phyloP scores from a whole-genome alignment of 2,329 filamentous ascomycete genomes.

The Pseudonectria buxi region DNA sequence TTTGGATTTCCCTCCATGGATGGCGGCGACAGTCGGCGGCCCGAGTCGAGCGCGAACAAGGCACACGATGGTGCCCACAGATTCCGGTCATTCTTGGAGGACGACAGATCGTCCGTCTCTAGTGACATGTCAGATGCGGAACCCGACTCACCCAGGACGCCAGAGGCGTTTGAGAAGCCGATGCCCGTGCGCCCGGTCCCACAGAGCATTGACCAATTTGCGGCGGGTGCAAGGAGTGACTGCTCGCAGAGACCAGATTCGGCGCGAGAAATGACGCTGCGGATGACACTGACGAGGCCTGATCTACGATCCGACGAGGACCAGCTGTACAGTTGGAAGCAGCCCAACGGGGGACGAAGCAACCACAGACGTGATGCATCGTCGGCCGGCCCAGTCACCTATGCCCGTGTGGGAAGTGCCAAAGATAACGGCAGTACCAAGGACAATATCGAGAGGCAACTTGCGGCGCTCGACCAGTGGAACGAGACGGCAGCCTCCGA shows the following conservation, averaged over 20 bases:
- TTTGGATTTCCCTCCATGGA: conserved; percentile 78
- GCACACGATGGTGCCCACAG: conserved; percentile 38
- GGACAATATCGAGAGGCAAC: conserved; percentile 47
- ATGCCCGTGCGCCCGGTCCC: conserved; percentile 23
- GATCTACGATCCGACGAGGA: conserved; percentile 74
- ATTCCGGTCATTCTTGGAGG: conserved; percentile 50
- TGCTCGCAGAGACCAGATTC: conserved; percentile 47
- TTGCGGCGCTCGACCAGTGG: conserved; percentile 47
- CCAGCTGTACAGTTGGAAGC: conserved; percentile 64
- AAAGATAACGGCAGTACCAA: conserved; percentile 44
- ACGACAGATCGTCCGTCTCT: conserved; percentile 50
- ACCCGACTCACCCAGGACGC: conserved; percentile 53
- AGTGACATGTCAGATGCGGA: conserved; percentile 51
- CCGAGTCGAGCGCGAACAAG: conserved; percentile 21
- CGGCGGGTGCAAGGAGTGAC: conserved; percentile 26
- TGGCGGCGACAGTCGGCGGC: conserved; percentile 22
- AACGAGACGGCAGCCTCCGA: conserved; percentile 31
- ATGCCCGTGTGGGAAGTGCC: conserved; percentile 28
- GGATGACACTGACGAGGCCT: conserved; percentile 88
- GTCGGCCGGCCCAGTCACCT: conserved; percentile 12
- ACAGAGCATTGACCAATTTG: conserved; percentile 20
- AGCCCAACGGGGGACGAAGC: conserved; percentile 33
- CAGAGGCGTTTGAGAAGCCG: conserved; percentile 39
- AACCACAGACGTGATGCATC: conserved; percentile 33
- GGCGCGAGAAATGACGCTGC: conserved; percentile 84